Conservation (phyloP, 1,284 basidiomycete species). For the Boletus austroedulis region DNA sequence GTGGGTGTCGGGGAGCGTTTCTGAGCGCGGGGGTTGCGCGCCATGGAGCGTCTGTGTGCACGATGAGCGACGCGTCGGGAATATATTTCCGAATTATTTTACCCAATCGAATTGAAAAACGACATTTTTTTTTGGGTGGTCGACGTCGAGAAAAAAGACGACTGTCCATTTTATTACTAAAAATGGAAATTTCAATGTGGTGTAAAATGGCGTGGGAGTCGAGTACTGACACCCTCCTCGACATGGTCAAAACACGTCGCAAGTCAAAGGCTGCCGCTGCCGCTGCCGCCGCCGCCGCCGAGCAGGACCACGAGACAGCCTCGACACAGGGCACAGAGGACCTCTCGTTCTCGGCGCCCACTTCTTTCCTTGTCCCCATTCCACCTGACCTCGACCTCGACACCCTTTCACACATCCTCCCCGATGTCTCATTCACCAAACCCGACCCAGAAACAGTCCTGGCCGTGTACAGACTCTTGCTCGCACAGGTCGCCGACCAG, state of each 20-base stretch:
- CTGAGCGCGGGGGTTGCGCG: conserved; percentile 57
- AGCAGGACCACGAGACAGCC: conserved; percentile 33
- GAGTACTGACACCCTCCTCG: conserved; percentile 8
- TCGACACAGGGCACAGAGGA: conserved; percentile 38
- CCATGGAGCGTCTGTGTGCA: conserved; percentile 62
- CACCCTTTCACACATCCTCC: conserved; percentile 51
- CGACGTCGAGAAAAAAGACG: background rate
- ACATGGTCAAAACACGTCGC: conserved; percentile 42
- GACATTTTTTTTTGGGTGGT: conserved; percentile 51
- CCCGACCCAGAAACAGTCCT: conserved; percentile 59
- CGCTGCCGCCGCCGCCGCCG: conserved; percentile 31
- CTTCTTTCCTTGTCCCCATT: conserved; percentile 38
- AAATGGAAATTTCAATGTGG: conserved; percentile 8
- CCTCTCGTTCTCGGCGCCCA: conserved; percentile 11
- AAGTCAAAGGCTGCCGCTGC: conserved; percentile 41
- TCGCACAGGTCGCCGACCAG: conserved; percentile 52
- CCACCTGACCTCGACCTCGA: conserved; percentile 63
- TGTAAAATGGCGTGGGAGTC: conserved; percentile 24
- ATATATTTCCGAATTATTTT: conserved; percentile 22
- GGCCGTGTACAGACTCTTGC: conserved; percentile 58
- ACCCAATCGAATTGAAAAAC: conserved; percentile 79
- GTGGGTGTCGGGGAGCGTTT: conserved; percentile 66
- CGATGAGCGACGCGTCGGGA: background rate
- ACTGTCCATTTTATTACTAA: background rate
- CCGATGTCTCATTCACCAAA: conserved; percentile 50